Evolutionary conservation across 331 rosid genomes (phyloP).

Genomic region (Pyrus hybrid): DNA sequence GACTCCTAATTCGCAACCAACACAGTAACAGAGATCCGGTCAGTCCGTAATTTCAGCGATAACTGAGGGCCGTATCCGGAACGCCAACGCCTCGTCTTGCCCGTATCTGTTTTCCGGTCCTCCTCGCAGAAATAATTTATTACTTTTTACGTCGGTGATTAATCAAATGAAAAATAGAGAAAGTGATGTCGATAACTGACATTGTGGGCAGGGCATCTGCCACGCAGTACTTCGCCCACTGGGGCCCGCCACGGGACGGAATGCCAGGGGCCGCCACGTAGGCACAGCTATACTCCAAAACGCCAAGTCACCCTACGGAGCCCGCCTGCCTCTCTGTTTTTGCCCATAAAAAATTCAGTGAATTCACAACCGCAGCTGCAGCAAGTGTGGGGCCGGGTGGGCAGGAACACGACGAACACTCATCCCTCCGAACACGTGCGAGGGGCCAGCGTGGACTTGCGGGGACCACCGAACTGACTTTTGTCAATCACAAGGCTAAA

Average conservation of each 20-base stretch:
- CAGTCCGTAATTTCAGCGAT: slow-evolving; percentile 13
- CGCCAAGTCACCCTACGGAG: background rate
- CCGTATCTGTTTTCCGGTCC: background rate
- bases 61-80: slow-evolving; percentile 30
- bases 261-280: slow-evolving; percentile 34
- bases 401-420: slow-evolving; percentile 15
- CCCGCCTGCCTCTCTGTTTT: background rate
- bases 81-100: background rate
- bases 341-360: background rate
- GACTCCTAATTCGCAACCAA: background rate
- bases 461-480: slow-evolving; percentile 22
- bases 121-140: background rate
- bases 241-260: background rate
- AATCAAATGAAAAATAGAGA: background rate
- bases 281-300: slow-evolving; percentile 21
- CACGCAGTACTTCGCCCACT: slow-evolving; percentile 34
- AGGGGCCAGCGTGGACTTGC: slow-evolving; percentile 31
- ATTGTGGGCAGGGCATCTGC: slow-evolving; percentile 9
- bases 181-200: slow-evolving; percentile 12
- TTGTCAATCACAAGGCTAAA: background rate
- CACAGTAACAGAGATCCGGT: slow-evolving; percentile 18
- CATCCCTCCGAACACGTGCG: slow-evolving; percentile 40
- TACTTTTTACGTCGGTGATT: background rate
- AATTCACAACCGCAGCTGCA: background rate
- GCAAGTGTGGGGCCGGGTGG: slow-evolving; percentile 43